phyloP scores from a whole-genome alignment of 768 basidiomycete genomes.

The Amanita brunnescens region DNA sequence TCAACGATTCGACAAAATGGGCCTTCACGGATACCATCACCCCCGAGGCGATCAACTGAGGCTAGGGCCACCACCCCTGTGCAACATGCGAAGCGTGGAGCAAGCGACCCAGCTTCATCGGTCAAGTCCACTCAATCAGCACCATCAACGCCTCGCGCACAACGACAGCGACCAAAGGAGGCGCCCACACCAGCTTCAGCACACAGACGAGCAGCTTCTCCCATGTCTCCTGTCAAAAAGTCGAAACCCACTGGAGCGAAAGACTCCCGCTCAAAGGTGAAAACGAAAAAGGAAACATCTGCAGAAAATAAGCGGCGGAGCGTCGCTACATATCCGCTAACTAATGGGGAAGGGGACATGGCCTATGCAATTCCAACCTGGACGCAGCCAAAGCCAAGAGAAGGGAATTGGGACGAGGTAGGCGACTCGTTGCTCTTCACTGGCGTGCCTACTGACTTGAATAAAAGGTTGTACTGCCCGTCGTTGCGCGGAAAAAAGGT shows the following conservation, averaged over 20 bases:
- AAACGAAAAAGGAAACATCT: slow-evolving; percentile 25
- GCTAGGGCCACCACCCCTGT: slow-evolving; percentile 38
- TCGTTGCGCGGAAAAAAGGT: slow-evolving; percentile 77
- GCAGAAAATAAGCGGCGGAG: slow-evolving; percentile 44
- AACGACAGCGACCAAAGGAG: slow-evolving; percentile 22
- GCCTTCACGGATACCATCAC: slow-evolving; percentile 25
- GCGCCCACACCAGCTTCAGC: slow-evolving; percentile 14
- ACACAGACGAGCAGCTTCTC: slow-evolving; percentile 25
- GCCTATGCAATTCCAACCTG: slow-evolving; percentile 74
- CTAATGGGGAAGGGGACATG: slow-evolving; percentile 39
- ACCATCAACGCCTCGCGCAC: slow-evolving; percentile 18
- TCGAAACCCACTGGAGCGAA: slow-evolving; percentile 11
- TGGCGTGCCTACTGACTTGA: not conserved
- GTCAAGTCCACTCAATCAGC: slow-evolving; percentile 21
- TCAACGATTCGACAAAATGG: slow-evolving; percentile 23
- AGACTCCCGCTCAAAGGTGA: slow-evolving; percentile 32
- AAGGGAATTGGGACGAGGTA: slow-evolving; percentile 83
- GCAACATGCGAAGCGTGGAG: slow-evolving; percentile 26
- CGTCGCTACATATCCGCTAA: slow-evolving; percentile 61
- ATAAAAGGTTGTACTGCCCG: slow-evolving; percentile 69
- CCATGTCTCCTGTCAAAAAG: slow-evolving; percentile 18
- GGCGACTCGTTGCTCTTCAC: slow-evolving; percentile 15
- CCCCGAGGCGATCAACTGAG: slow-evolving; percentile 34
- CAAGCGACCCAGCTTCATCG: slow-evolving; percentile 29
- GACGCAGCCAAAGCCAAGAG: slow-evolving; percentile 62